Base-by-base conservation (phyloP, 169 alveolate genomes). In the Plasmodium vivax region DNA sequence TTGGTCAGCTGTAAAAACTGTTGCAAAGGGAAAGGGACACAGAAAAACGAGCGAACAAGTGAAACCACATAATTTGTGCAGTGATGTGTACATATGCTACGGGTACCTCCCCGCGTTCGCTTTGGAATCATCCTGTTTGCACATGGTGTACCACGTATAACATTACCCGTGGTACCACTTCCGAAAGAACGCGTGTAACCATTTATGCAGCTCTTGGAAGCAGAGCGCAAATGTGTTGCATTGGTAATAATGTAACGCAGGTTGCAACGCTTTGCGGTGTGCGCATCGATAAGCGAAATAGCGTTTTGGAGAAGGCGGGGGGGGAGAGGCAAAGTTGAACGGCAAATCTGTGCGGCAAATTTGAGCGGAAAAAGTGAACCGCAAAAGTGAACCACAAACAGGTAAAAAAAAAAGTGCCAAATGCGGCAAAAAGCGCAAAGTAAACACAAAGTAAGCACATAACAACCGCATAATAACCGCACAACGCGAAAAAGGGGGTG, bases 401-500 rank as follows among this genome's bases (percentile, higher is more conserved):
- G 45, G 45, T 32, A 34, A 75, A 41, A 34, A 77, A 77, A 43
- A 38, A 7, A 38, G 27, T 12, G 23, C 62, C 23, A 51, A 51
- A 51, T 8, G 62, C 16, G 27, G 23, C 62, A 51, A 43, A 77
- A 77, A 77, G 36, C 19, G 34, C 51, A 38, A 77, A 34, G 12
- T 68, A 68, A 68, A 4, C 77, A 68, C 38, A 30, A 23, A 68
- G n/a, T 68, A 68, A 68, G 16, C 43, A 19, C 77, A 68, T 27
- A 80, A 79, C 23, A 43, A n/a, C 4, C n/a, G 54, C 27, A 79
- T 41, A 79, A n/a, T 16, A 41, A 80, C 32, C 27, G 32, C 51
- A 80, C 85, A 80, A 45, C 43, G 56, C 16, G 58, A 80, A 80
- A 82, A 82, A 56, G 72, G 73, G 43, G 54, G 77, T 82, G 58